Base-by-base conservation (phyloP, 768 basidiomycete species). In the Crepidotus variabilis region DNA sequence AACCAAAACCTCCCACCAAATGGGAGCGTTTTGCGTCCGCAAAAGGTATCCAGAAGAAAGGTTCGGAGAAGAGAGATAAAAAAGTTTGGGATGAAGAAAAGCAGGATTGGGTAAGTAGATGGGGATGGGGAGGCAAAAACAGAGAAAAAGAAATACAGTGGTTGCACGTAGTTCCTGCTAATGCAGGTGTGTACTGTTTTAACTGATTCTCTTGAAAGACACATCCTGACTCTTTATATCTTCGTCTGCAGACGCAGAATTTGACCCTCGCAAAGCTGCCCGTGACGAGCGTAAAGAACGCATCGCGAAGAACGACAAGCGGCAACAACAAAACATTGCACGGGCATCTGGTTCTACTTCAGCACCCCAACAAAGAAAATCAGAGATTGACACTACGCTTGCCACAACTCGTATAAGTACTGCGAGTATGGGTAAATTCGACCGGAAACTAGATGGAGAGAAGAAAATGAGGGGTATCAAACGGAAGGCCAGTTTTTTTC, bases 11-110 rank as follows among this genome's bases (percentile, higher is more conserved):
- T 8, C 85, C 80, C 33, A 98, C 96, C 6, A 98, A 97, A 71
- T 99, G 97, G 97, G 92, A 98, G 75, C 79, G 83, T 55, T 99
- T 98, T 66, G 96, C 96, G 4, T 85, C 86, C 48, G 87, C 91
- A 35, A 98, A 97, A 75, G 97, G 97, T 35, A 98, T 98, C 65
- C 84, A 85, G 65, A 85, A 97, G 65, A 83, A 75, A 65, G 80
- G 75, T 49, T 83, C 83, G 47, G 92, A 96, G 13, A 89, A 82
- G 75, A 83, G 83, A 47, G 92, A 96, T 11, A 89, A 82, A 75
- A 86, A 86, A 63, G 82, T 86, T 4, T 98, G 92, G 91, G 94
- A 98, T 70, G 95, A 98, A 64, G 94, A 96, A 70, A 84, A 80
- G 67, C 93, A 97, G 70, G 90, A 89, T 16, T 98, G 92, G 89